These are phyloP conservation scores for Petrea volubilis DNA, from an alignment of 257 asterid species.

Conservation along the genomic window DNA sequence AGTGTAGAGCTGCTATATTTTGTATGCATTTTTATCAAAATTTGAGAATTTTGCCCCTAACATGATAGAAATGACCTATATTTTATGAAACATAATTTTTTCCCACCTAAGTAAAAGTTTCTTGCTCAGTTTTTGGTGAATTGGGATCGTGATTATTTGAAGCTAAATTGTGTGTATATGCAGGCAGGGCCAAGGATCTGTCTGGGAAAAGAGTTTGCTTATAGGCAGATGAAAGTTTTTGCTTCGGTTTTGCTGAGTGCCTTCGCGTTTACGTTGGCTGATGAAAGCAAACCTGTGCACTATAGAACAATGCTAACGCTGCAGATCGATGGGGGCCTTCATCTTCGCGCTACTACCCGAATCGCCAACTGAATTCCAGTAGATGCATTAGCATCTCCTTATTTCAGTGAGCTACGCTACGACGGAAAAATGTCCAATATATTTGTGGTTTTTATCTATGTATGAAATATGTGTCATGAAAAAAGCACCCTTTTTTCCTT, in stretches of 20 bases:
- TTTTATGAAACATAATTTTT: no score
- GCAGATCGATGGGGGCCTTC: slow-evolving; percentile 65
- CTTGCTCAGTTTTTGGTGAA: background rate
- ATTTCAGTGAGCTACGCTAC: background rate
- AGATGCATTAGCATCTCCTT: background rate
- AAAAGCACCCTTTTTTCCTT: no score
- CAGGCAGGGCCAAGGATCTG: slow-evolving; percentile 78
- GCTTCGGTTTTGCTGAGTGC: slow-evolving; percentile 53
- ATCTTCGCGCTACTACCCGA: slow-evolving; percentile 40
- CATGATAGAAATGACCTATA: no score
- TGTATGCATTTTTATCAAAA: no score
- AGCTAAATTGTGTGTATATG: background rate
- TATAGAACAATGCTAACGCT: slow-evolving; percentile 62
- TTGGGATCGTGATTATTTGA: background rate
- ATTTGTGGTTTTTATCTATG: no score
- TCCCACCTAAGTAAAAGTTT: no score
- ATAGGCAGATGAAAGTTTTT: slow-evolving; percentile 71
- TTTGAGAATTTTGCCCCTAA: no score
- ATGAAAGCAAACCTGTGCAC: slow-evolving; percentile 36
- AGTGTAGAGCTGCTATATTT: no score
- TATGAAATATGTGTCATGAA: no score
- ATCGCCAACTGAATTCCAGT: background rate
- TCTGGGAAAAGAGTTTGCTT: slow-evolving; percentile 72
- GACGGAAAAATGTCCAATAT: no score
- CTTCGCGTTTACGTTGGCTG: slow-evolving; percentile 51